Percentiles rank a stretch among this genome's conserved stretches.
Evolutionary conservation across 2,329 filamentous ascomycete genomes (phyloP).

Genomic region (Colletotrichum lupini): DNA sequence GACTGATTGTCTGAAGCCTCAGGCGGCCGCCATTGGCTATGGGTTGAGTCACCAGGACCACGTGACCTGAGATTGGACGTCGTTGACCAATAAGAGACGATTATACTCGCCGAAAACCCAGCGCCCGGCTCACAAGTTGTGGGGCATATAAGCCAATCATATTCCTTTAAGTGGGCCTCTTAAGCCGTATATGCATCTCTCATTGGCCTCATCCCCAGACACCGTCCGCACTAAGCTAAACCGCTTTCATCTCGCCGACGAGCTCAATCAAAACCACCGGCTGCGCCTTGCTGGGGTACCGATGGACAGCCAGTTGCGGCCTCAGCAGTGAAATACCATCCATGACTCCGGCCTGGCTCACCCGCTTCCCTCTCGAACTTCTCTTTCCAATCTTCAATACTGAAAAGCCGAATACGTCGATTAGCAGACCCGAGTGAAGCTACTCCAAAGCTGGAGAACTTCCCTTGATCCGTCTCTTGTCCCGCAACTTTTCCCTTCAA

Average conservation of each 20-base stretch:
- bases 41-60: constrained; percentile 33
- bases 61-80: constrained; percentile 34
- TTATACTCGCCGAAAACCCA: constrained; percentile 49
- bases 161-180: neutral
- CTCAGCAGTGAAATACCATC: constrained; percentile 39
- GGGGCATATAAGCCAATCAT: constrained; percentile 44
- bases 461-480: neutral
- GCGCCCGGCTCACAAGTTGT: constrained; percentile 41
- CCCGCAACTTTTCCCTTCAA: neutral
- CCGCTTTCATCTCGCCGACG: constrained; percentile 56
- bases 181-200: neutral
- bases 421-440: constrained; percentile 14
- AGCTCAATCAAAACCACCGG: constrained; percentile 38
- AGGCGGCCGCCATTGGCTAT: constrained; percentile 34
- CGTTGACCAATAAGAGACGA: constrained; percentile 47
- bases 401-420: neutral
- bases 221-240: constrained; percentile 41
- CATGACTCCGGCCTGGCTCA: constrained; percentile 38
- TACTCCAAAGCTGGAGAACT: constrained; percentile 22
- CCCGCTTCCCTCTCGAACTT: neutral
- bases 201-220: constrained; percentile 43
- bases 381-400: constrained; percentile 12
- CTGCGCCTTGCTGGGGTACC: constrained; percentile 37
- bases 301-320: constrained; percentile 20
- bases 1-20: neutral